Base-by-base conservation (phyloP, 805 yeast species). In the Babjeviella inositovora region DNA sequence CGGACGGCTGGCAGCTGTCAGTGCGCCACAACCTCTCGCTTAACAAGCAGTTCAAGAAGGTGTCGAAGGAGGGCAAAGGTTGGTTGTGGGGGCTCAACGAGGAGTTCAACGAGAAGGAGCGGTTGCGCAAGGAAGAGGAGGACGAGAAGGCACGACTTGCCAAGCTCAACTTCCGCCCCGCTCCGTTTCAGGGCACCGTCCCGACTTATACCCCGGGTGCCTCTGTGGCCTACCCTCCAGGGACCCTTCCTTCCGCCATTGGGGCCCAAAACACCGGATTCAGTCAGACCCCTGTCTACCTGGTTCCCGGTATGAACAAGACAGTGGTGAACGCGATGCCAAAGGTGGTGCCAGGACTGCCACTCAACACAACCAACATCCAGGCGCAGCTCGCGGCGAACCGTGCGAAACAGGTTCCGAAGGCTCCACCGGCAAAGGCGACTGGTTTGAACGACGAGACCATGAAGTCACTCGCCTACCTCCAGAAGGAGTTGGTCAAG, bases 1-100 rank as follows among this genome's bases (percentile, higher is more conserved):
- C 93, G 0, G 93, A 84, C 45, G 97, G 97, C 3, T 90, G 98
- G 98, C 98, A 90, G 50, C 75, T 80, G 39, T 70, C 92, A 1
- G 93, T 90, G 11, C 65, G 92, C 24, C 98, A 90, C 49, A 85
- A 84, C 37, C 56, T 90, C 18, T 75, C 87, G 12, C 57, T 82
- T 33, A 84, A 84, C 48, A 82, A 81, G 48, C 72, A 87, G 5
- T 90, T 87, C 52, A 60, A 68, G 25, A 77, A 77, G 39, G 73
- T 77, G 9, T 70, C 82, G 18, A 74, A 76, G 29, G 90, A 79
- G 35, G 90, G 92, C n/a, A 77, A 77, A 43, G 94, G 93, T 27
- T 85, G 93, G 92, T 51, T 80, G 15, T 87, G 94, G 93, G 87
- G 87, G 4, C 53, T 90, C 18, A 94, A 90, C 49, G 93, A 82